Evolutionary conservation across 768 basidiomycete species (phyloP), one percentile per base, ranked within the genome.

Genomic region (Lactarius indigo): DNA sequence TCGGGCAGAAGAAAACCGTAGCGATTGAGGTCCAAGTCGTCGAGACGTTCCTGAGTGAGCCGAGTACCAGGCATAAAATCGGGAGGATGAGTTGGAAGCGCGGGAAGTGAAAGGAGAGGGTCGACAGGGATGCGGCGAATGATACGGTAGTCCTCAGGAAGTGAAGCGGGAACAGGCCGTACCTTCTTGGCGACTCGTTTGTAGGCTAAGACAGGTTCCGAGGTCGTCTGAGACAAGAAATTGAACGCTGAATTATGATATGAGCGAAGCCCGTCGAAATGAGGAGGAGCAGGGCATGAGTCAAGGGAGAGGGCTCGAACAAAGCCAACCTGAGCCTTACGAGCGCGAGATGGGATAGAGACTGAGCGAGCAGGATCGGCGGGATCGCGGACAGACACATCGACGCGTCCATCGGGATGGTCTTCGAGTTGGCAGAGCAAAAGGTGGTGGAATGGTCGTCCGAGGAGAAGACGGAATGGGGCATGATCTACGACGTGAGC

Each of bases 1-100:
- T 77, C 76, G 0, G 71, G 70, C 71, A 61, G 74, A 65, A 67
- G 18, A 20, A 57, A 57, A 3, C 20, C 18, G 7, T 33, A 20
- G 1, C n/a, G 33, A n/a, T 57, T 20, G 31, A 57, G 56, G 0
- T 57, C 18, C 1, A 57, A 12, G 0, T 6, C 6, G 18, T 35
- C 33, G 8, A 57, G 56, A 7, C 33, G 31, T n/a, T 57, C 56
- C 10, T 13, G 13, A 20, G 33, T 57, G 0, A 37, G 35, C 3
- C 35, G 33, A 8, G 5, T 9, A 1, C 57, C n/a, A 0, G 35
- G 20, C 20, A 35, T 57, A 35, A 57, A 57, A n/a, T 57, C 35
- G 3, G 35, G 35, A 12, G 57, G 57, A 13, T n/a, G n/a, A 0
- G 57, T 57, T 1, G 57, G 57, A 0, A 57, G 9, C 0, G 57